A percentile compares a stretch with the other conserved stretches of the same genome.
Evolutionary conservation across 2,329 filamentous ascomycete genomes (phyloP).

Genomic region (Monilinia fructigena): DNA sequence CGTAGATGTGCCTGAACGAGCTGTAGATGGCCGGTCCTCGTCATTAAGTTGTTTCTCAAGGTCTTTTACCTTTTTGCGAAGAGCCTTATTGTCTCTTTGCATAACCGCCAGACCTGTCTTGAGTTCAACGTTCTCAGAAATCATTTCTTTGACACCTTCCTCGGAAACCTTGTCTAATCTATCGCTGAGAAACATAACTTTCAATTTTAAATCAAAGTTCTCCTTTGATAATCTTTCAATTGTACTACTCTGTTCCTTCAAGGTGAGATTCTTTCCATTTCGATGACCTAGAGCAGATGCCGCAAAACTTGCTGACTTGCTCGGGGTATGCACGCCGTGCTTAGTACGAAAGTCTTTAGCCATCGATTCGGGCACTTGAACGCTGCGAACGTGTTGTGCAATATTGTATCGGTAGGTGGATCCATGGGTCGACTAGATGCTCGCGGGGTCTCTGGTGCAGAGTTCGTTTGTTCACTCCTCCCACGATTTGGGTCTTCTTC

Average conservation of each 20-base stretch:
- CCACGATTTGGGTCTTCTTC: slow-evolving; percentile 54
- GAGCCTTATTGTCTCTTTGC: slow-evolving; percentile 83
- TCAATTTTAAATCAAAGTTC: slow-evolving; percentile 96
- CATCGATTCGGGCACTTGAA: slow-evolving; percentile 86
- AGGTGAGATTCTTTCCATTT: slow-evolving; percentile 70
- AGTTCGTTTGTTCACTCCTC: slow-evolving; percentile 46
- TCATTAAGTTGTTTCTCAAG: slow-evolving; percentile 77
- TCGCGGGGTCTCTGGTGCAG: slow-evolving; percentile 68
- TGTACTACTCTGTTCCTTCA: slow-evolving; percentile 96
- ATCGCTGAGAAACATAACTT: slow-evolving; percentile 95
- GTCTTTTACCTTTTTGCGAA: slow-evolving; percentile 80
- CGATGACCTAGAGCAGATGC: slow-evolving; percentile 51
- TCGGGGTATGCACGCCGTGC: slow-evolving; percentile 60
- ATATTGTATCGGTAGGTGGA: slow-evolving; percentile 85
- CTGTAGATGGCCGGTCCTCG: slow-evolving; percentile 60
- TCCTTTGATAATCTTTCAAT: slow-evolving; percentile 96
- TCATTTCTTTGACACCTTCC: slow-evolving; percentile 96
- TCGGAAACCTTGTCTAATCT: slow-evolving; percentile 90
- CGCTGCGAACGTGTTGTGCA: slow-evolving; percentile 81
- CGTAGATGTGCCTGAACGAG: slow-evolving; percentile 54
- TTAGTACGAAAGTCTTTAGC: slow-evolving; percentile 82
- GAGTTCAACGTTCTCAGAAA: slow-evolving; percentile 93
- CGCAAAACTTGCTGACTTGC: slow-evolving; percentile 50
- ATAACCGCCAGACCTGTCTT: slow-evolving; percentile 86
- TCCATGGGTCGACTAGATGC: slow-evolving; percentile 53